phyloP scores from a whole-genome alignment of 1,284 basidiomycete genomes.

The Schizopora paradoxa region DNA sequence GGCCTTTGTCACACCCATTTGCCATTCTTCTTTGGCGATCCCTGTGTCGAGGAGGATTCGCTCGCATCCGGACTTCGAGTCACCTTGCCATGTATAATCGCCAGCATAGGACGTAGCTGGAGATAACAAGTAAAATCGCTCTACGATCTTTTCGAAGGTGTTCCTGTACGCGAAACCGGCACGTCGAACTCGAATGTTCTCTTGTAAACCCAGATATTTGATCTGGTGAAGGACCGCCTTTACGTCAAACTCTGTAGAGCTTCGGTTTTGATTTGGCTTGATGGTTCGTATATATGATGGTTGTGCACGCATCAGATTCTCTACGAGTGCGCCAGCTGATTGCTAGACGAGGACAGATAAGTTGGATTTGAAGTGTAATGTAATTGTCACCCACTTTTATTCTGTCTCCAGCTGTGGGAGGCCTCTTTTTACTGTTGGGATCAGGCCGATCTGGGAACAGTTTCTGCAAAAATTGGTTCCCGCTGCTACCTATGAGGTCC shows the following conservation, averaged over 20 bases:
- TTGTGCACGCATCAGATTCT: slow-evolving; percentile 93
- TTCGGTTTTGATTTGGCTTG: slow-evolving; percentile 98
- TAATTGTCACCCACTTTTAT: slow-evolving; percentile 66
- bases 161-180: slow-evolving; percentile 98
- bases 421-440: slow-evolving; percentile 95
- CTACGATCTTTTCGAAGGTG: slow-evolving; percentile 98
- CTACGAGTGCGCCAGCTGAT: slow-evolving; percentile 92
- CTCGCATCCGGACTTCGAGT: slow-evolving; percentile 88
- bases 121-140: slow-evolving; percentile 94
- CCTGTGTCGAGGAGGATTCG: slow-evolving; percentile 92
- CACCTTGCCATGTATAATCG: slow-evolving; percentile 96
- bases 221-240: slow-evolving; percentile 98
- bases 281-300: slow-evolving; percentile 99
- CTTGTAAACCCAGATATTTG: slow-evolving; percentile 97
- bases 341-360: slow-evolving; percentile 37
- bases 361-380: neutral
- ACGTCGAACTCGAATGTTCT: slow-evolving; percentile 96
- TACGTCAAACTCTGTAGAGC: slow-evolving; percentile 85
- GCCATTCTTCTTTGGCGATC: slow-evolving; percentile 96
- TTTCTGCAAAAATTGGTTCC: slow-evolving; percentile 80
- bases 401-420: slow-evolving; percentile 96
- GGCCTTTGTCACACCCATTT: slow-evolving; percentile 98
- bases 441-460: slow-evolving; percentile 96
- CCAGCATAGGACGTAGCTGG: slow-evolving; percentile 96
- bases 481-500: slow-evolving; percentile 79